Percentiles rank a stretch among this genome's conserved stretches.
These are phyloP conservation scores for Trichoderma arundinaceum DNA, from an alignment of 2,329 filamentous ascomycete genomes.

Conservation along the genomic window DNA sequence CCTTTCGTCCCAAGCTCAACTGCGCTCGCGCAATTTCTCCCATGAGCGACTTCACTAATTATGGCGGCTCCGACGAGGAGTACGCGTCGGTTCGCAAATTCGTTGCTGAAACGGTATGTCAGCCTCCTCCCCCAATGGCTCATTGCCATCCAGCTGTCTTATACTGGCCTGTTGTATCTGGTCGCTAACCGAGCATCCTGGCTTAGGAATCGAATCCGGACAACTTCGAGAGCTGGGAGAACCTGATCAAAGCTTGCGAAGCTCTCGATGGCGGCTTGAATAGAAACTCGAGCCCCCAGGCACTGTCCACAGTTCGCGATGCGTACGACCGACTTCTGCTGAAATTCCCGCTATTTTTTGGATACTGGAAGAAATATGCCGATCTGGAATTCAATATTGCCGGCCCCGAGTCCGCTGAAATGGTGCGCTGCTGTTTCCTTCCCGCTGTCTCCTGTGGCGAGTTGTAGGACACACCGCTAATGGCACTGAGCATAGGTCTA, in stretches of 20 bases:
- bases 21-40: conserved; percentile 31
- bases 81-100: conserved; percentile 81
- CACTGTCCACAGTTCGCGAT: conserved; percentile 84
- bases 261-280: conserved; percentile 90
- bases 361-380: conserved; percentile 99
- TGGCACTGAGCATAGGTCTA: conserved; percentile 69
- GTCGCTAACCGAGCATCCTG: conserved; percentile 35
- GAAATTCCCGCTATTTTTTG: conserved; percentile 94
- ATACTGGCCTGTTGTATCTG: not conserved
- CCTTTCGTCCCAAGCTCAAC: conserved; percentile 4
- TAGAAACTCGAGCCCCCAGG: conserved; percentile 93
- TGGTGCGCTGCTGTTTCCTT: conserved; percentile 63
- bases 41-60: conserved; percentile 75
- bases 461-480: conserved; percentile 1
- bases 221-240: conserved; percentile 95
- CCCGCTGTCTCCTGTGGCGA: not conserved
- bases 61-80: conserved; percentile 78
- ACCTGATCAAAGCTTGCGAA: conserved; percentile 82
- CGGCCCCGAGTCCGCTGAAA: conserved; percentile 94
- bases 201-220: conserved; percentile 73
- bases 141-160: conserved; percentile 1
- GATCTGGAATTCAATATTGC: conserved; percentile 97
- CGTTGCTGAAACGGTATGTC: conserved; percentile 72
- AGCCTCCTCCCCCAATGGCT: not conserved
- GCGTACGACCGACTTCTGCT: conserved; percentile 91